phyloP scores from a whole-genome alignment of 73 alveolate genomes.

The Tetrahymena borealis region DNA sequence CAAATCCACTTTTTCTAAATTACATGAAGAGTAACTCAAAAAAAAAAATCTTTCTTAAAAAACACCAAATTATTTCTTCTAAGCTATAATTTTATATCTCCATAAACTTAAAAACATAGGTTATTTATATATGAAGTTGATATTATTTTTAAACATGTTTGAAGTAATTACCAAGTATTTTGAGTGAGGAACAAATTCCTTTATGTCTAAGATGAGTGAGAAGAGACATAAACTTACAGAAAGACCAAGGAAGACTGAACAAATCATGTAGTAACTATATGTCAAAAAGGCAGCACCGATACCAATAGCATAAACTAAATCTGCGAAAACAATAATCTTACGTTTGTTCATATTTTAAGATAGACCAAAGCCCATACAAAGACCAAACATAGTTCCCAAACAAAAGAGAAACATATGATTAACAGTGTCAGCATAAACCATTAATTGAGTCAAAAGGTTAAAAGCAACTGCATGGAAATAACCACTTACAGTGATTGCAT shows the following conservation, averaged over 20 bases:
- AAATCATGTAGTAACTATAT: background rate
- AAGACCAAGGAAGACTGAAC: background rate
- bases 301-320: background rate
- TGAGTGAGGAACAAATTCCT: background rate
- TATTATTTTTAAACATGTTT: too few species aligned
- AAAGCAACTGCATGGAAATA: constrained; percentile 3
- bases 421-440: background rate
- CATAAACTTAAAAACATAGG: too few species aligned
- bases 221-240: background rate
- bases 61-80: background rate
- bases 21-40: background rate
- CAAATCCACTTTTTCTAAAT: background rate
- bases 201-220: background rate
- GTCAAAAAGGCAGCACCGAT: background rate
- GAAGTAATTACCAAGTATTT: background rate
- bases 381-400: background rate
- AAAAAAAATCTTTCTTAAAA: background rate
- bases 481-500: background rate
- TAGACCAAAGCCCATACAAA: background rate
- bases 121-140: too few species aligned
- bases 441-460: background rate
- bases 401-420: background rate
- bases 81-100: background rate
- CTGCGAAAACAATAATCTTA: background rate
- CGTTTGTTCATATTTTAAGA: background rate